Evolutionary conservation across 768 basidiomycete genomes (phyloP).

Genomic region (Lentinus tigrinus): DNA sequence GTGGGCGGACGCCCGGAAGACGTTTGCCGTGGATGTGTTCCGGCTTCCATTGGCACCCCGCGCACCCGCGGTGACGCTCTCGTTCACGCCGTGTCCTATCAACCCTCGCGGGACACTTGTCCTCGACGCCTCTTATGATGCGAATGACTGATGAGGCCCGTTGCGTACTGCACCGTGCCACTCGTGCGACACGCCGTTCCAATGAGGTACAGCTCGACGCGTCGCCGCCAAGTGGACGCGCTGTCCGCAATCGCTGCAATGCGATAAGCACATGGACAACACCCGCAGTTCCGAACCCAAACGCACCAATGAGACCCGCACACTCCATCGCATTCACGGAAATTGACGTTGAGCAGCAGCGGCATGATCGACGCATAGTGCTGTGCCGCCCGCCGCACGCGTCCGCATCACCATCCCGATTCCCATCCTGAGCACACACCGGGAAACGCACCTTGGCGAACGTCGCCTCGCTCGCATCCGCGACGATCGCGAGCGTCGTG

Average conservation of each 20-base stretch:
- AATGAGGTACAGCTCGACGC: too few relatives aligned
- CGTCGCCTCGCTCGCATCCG: slow-evolving; percentile 76
- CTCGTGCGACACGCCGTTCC: too few relatives aligned
- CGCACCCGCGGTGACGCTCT: too few relatives aligned
- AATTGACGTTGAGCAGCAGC: slow-evolving; percentile 73
- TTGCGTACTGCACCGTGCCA: too few relatives aligned
- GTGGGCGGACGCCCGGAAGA: too few relatives aligned
- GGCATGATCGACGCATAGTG: slow-evolving; percentile 83
- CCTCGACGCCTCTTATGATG: too few relatives aligned
- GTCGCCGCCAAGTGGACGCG: too few relatives aligned
- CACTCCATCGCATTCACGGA: slow-evolving; percentile 90
- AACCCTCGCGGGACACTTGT: too few relatives aligned
- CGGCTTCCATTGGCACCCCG: too few relatives aligned
- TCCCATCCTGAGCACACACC: neutral
- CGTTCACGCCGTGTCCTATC: too few relatives aligned
- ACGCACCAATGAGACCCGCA: slow-evolving; percentile 80
- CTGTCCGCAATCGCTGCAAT: slow-evolving; percentile 76
- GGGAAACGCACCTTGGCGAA: slow-evolving; percentile 62
- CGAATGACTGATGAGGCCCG: too few relatives aligned
- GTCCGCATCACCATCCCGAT: neutral
- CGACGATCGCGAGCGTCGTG: slow-evolving; percentile 87
- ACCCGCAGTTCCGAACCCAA: neutral
- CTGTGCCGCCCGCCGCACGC: slow-evolving; percentile 42
- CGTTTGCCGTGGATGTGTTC: too few relatives aligned
- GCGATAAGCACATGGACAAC: neutral